phyloP scores from a whole-genome alignment of 352 stramenopile species.

The Phytophthora pinifolia region DNA sequence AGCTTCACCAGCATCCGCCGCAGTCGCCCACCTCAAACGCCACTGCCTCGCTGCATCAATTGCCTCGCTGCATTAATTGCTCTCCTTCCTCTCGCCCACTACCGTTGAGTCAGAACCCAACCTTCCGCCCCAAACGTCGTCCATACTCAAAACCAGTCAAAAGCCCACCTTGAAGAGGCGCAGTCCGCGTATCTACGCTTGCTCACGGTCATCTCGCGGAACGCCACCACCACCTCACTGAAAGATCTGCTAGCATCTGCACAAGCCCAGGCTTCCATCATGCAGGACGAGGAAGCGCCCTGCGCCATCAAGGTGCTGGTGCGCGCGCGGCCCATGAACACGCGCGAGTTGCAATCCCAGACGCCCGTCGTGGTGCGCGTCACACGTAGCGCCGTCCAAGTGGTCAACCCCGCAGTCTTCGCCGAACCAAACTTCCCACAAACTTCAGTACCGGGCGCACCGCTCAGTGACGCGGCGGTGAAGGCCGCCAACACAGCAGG shows the following conservation, averaged over 20 bases:
- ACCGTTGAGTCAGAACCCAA: no score
- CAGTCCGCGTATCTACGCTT: constrained; percentile 4
- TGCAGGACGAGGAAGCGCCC: constrained; percentile 24
- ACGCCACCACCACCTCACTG: constrained; percentile 1
- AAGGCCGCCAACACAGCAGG: constrained; percentile 37
- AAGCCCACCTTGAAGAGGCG: constrained; percentile 10
- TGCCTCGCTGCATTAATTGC: no score
- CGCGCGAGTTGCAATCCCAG: constrained; percentile 47
- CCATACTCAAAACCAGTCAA: constrained; percentile 3
- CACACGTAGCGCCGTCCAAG: constrained; percentile 46
- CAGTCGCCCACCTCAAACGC: no score
- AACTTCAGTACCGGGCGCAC: constrained; percentile 1
- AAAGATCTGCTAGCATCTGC: constrained; percentile 12
- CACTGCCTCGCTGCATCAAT: no score
- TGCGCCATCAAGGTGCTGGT: constrained; percentile 80
- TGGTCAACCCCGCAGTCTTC: constrained; percentile 68
- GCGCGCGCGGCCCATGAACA: constrained; percentile 64
- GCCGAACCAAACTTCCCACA: constrained; percentile 55
- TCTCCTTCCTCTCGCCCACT: no score
- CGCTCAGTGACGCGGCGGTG: constrained; percentile 34
- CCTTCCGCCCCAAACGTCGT: no score
- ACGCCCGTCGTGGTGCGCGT: constrained; percentile 59
- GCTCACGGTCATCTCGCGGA: no score
- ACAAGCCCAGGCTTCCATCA: constrained; percentile 14
- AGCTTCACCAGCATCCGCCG: no score